These are phyloP conservation scores for Eutrema japonicum DNA, from an alignment of 345 rosid species.

Conservation along the genomic window DNA sequence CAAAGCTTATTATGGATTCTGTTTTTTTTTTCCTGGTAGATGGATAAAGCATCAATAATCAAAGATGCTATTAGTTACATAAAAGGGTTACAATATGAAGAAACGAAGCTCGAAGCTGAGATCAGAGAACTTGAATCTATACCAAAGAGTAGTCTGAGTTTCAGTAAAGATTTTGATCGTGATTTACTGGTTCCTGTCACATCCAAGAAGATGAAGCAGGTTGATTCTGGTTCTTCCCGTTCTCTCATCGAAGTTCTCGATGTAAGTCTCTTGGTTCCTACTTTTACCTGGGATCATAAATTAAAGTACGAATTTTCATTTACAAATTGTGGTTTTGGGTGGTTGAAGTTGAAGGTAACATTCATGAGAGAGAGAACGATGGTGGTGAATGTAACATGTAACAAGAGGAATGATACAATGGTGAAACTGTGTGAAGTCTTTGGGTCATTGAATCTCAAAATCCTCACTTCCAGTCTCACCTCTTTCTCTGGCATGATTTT, in stretches of 20 bases:
- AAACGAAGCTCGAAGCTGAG: slow-evolving; percentile 68
- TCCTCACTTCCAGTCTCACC: slow-evolving; percentile 74
- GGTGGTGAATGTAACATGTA: slow-evolving; percentile 82
- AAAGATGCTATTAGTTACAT: slow-evolving; percentile 94
- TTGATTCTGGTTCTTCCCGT: slow-evolving; percentile 48
- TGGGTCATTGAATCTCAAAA: slow-evolving; percentile 77
- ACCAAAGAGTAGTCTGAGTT: slow-evolving; percentile 47
- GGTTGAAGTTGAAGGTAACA: slow-evolving; percentile 66
- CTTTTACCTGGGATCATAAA: neutral
- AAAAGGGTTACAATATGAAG: slow-evolving; percentile 79
- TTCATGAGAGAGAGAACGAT: slow-evolving; percentile 73
- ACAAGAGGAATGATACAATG: slow-evolving; percentile 82
- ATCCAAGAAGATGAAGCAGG: slow-evolving; percentile 72
- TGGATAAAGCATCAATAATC: slow-evolving; percentile 99
- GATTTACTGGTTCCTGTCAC: slow-evolving; percentile 62
- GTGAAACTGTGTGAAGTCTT: slow-evolving; percentile 82
- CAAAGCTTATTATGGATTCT: slow-evolving; percentile 8
- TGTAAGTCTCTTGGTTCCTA: slow-evolving; percentile 28
- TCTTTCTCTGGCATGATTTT: slow-evolving; percentile 73
- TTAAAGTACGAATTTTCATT: neutral
- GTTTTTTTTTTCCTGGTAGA: slow-evolving; percentile 47
- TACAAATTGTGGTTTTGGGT: slow-evolving; percentile 4
- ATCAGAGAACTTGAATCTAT: slow-evolving; percentile 74
- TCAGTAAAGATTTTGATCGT: slow-evolving; percentile 53
- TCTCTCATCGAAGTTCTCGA: slow-evolving; percentile 70